phyloP scores from a whole-genome alignment of 2,329 filamentous ascomycete genomes.

The Neofusicoccum umdonicola region DNA sequence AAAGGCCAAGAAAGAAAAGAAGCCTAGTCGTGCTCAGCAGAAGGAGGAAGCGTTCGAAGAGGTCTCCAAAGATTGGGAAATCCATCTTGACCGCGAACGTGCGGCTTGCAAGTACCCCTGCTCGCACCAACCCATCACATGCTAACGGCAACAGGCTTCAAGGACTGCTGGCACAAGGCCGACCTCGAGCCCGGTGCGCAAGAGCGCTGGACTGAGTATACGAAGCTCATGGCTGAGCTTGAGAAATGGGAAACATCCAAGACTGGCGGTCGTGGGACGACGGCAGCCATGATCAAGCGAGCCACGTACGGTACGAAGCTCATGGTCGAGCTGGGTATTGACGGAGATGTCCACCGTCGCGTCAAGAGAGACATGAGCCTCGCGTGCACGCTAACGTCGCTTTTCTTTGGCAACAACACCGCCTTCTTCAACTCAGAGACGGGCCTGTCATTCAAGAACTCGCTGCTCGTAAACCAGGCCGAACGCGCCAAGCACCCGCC shows the following conservation, averaged over 20 bases:
- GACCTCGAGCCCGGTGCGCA: constrained; percentile 44
- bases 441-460: constrained; percentile 36
- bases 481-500: constrained; percentile 40
- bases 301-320: constrained; percentile 19
- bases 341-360: constrained; percentile 33
- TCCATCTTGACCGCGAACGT: constrained; percentile 35
- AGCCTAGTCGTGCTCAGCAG: background rate
- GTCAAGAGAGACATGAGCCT: constrained; percentile 24
- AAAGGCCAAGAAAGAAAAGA: background rate
- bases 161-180: constrained; percentile 46
- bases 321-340: constrained; percentile 25
- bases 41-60: background rate
- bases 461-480: constrained; percentile 40
- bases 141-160: constrained; percentile 32
- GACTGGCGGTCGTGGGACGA: background rate
- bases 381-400: constrained; percentile 36
- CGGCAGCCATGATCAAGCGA: background rate
- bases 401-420: constrained; percentile 38
- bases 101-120: constrained; percentile 29
- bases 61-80: constrained; percentile 26
- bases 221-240: background rate
- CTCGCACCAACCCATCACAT: rapidly evolving
- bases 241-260: background rate
- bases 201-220: constrained; percentile 36
- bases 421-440: constrained; percentile 38